Percentiles rank a stretch among this genome's conserved stretches.
These are phyloP conservation scores for Botrytis fragariae DNA, from an alignment of 2,329 filamentous ascomycete species.

Conservation along the genomic window DNA sequence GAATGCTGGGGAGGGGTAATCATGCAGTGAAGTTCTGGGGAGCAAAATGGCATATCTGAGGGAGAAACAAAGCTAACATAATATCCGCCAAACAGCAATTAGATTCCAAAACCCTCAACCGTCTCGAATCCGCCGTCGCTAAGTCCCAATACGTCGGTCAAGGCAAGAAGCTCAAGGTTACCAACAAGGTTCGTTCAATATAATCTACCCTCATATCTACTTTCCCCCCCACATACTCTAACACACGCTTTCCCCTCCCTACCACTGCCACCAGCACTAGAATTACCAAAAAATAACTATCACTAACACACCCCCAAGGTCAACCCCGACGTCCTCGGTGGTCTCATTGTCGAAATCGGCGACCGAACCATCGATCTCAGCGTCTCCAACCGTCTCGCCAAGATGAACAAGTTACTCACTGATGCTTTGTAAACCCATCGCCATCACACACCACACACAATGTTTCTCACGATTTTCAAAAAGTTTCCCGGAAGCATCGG, in stretches of 20 bases:
- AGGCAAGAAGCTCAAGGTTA: slow-evolving; percentile 98
- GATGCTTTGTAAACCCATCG: slow-evolving; percentile 80
- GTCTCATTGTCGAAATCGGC: slow-evolving; percentile 92
- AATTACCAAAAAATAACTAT: not conserved
- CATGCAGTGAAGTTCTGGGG: not conserved
- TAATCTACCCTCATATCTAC: not conserved
- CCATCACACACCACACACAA: not conserved
- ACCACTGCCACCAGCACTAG: not conserved
- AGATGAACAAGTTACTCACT: slow-evolving; percentile 98
- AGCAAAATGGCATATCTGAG: not conserved
- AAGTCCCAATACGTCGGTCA: slow-evolving; percentile 86
- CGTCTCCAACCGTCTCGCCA: slow-evolving; percentile 90
- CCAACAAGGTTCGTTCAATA: slow-evolving; percentile 67
- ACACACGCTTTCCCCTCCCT: not conserved
- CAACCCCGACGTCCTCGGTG: slow-evolving; percentile 91
- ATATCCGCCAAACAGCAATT: slow-evolving; percentile 57
- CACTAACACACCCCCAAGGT: slow-evolving; percentile 49
- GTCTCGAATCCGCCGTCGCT: slow-evolving; percentile 81
- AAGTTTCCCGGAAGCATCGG: not conserved
- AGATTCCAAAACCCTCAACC: slow-evolving; percentile 79
- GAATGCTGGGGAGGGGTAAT: not conserved
- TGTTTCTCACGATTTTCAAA: slow-evolving; percentile 31
- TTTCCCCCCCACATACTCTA: not conserved
- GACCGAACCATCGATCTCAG: slow-evolving; percentile 98
- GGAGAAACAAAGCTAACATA: slow-evolving; percentile 16